Evolutionary conservation across 148 eudicot genomes (phyloP), one percentile per base, ranked within the genome.

Genomic region (Camellia sinensis): DNA sequence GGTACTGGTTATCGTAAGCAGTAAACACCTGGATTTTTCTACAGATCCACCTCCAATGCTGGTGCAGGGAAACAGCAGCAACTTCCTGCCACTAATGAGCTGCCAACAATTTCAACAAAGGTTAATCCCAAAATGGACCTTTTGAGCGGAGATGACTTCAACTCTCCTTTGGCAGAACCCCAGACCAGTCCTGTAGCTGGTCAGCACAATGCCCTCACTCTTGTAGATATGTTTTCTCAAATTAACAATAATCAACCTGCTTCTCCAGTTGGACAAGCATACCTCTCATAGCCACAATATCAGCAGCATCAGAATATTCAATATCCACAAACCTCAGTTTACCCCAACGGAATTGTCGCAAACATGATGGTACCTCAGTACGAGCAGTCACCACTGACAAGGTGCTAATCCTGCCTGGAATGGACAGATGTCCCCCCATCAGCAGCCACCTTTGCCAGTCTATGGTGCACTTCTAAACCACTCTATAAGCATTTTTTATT

Each of bases 191-290:
- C 99, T 48, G 86, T 84, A 46, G 81, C 90, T 60, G 86, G 90
- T 67, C 87, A 88, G 74, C 88, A 89, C 70, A 92, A 95, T 85
- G 93, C 99, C 82, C 87, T 95, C 70, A 97, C 97, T 81, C 92
- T 95, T 76, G 86, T 92, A 46, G 93, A 93, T 85, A 89, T 93
- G 97, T 93, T 92, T 80, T 80, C 94, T 60, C 82, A 79, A 21
- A 82, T 72, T 82, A 89, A 81, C 84, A 81, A 76, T 65, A 74
- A 82, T 80, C 92, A 87, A 68, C 79, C 85, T 59, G 71, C 52
- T 46, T 77, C 84, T 84, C 65, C 91, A 45, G 71, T 78, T 61
- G 92, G 87, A 29, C 96, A 87, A 81, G 76, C 87, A 37, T 84
- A 90, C 80, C 84, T 89, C 52, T 45, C 84, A 72, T 65, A 88